These are phyloP conservation scores for Lathyrus tuberosus DNA, from an alignment of 306 rosid species.

Conservation along the genomic window DNA sequence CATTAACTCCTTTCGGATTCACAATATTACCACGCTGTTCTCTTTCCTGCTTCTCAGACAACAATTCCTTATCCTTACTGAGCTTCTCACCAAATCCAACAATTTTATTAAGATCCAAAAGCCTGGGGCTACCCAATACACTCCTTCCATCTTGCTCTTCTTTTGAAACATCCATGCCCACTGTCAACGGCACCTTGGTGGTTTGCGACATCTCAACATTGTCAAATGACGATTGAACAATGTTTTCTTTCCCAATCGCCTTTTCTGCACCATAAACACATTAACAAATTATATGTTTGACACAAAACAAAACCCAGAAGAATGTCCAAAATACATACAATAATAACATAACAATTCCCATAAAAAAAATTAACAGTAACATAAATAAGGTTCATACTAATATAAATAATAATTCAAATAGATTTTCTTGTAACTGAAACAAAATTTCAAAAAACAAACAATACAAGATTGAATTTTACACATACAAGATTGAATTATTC, in stretches of 20 bases:
- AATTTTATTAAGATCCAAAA: slow-evolving; percentile 57
- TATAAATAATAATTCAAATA: background rate
- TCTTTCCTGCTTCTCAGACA: slow-evolving; percentile 41
- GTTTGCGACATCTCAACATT: slow-evolving; percentile 54
- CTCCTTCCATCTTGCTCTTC: slow-evolving; percentile 45
- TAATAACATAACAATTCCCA: background rate
- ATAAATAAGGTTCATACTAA: background rate
- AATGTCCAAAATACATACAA: background rate
- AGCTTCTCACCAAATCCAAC: slow-evolving; percentile 46
- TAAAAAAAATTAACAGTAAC: background rate
- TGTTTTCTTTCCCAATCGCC: slow-evolving; percentile 41
- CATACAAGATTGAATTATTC: background rate
- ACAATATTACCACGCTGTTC: slow-evolving; percentile 25
- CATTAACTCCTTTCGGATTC: slow-evolving; percentile 51
- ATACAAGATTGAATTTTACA: background rate
- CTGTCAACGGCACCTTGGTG: slow-evolving; percentile 45
- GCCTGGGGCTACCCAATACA: slow-evolving; percentile 21
- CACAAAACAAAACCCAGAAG: background rate
- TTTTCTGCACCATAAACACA: slow-evolving; percentile 48
- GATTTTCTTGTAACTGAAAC: background rate
- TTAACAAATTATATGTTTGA: background rate
- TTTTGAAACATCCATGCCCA: slow-evolving; percentile 45
- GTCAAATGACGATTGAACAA: slow-evolving; percentile 38
- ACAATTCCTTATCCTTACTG: slow-evolving; percentile 21
- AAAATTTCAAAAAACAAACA: background rate